Evolutionary conservation across 305 asterid genomes (phyloP).

Genomic region (Solanum hybrid): DNA sequence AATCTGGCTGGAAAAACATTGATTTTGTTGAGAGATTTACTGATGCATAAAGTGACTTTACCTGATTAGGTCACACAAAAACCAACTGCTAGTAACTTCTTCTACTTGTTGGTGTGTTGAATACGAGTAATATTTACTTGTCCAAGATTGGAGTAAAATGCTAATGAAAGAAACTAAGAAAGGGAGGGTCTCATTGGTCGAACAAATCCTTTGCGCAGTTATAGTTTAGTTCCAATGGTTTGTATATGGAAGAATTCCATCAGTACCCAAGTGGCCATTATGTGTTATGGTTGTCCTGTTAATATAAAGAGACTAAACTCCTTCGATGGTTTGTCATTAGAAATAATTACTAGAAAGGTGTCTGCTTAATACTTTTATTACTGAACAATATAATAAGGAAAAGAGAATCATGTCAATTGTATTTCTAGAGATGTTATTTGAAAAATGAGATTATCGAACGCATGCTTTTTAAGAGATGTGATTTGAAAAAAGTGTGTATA

Average conservation of each 20-base stretch:
- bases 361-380: background rate
- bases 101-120: background rate
- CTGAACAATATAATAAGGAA: background rate
- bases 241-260: background rate
- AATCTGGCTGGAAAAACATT: background rate
- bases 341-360: background rate
- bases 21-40: background rate
- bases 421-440: background rate
- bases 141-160: background rate
- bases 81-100: background rate
- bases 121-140: background rate
- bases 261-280: background rate
- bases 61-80: background rate
- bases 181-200: background rate
- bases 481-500: background rate
- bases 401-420: background rate
- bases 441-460: background rate
- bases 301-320: background rate
- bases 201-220: background rate
- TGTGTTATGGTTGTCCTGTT: background rate
- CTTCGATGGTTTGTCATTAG: background rate
- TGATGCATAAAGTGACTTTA: background rate
- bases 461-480: background rate
- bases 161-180: background rate
- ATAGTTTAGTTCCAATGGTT: background rate